phyloP scores from a whole-genome alignment of 352 stramenopile genomes.

The Globisporangium lucens region DNA sequence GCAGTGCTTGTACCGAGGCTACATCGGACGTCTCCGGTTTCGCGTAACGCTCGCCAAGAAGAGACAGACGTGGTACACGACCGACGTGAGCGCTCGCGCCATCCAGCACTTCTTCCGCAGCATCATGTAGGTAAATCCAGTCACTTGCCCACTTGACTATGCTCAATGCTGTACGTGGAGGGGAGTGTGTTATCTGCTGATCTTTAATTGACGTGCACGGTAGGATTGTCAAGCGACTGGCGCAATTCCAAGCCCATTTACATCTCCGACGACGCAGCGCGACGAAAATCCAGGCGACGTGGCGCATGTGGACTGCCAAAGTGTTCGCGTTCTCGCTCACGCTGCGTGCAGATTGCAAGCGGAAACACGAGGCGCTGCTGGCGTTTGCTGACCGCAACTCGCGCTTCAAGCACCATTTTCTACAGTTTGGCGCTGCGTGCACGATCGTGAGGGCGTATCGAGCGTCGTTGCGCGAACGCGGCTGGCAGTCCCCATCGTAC shows the following conservation, averaged over 20 bases:
- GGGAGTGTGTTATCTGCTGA: background rate
- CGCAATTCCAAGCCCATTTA: slow-evolving; percentile 35
- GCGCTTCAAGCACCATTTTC: slow-evolving; percentile 28
- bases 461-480: slow-evolving; percentile 37
- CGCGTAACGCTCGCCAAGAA: slow-evolving; percentile 23
- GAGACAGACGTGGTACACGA: slow-evolving; percentile 33
- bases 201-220: background rate
- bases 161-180: slow-evolving; percentile 5
- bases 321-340: slow-evolving; percentile 35
- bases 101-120: slow-evolving; percentile 80
- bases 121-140: slow-evolving; percentile 48
- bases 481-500: slow-evolving; percentile 56
- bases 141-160: background rate
- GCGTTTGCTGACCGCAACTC: slow-evolving; percentile 7
- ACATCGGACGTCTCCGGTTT: slow-evolving; percentile 39
- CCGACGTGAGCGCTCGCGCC: slow-evolving; percentile 36
- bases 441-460: slow-evolving; percentile 49
- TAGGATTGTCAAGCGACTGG: slow-evolving; percentile 49
- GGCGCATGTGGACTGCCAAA: slow-evolving; percentile 76
- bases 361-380: slow-evolving; percentile 37
- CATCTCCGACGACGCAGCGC: slow-evolving; percentile 34
- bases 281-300: slow-evolving; percentile 64
- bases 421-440: slow-evolving; percentile 56
- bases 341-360: slow-evolving; percentile 34
- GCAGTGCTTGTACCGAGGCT: slow-evolving; percentile 49